These are phyloP conservation scores for Auricularia heimuer DNA, from an alignment of 768 basidiomycete genomes.

Conservation along the genomic window DNA sequence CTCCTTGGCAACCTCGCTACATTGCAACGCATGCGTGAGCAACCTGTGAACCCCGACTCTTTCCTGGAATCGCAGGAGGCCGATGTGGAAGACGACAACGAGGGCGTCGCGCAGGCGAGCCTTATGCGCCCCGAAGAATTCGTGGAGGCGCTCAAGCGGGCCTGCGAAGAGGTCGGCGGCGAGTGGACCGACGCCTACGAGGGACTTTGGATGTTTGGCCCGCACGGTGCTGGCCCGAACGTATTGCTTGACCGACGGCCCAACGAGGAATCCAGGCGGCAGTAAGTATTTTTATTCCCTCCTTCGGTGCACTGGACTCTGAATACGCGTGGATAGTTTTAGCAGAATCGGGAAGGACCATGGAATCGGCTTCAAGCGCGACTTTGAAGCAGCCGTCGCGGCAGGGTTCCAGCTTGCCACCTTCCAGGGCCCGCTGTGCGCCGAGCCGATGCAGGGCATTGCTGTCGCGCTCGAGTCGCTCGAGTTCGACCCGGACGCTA, in stretches of 20 bases:
- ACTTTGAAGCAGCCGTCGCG: slow-evolving; percentile 80
- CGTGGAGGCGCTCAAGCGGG: slow-evolving; percentile 58
- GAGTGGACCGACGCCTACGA: slow-evolving; percentile 75
- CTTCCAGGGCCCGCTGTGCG: slow-evolving; percentile 90
- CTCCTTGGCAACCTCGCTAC: slow-evolving; percentile 60
- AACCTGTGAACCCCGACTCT: slow-evolving; percentile 39
- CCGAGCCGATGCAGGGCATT: slow-evolving; percentile 89
- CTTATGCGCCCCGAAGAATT: slow-evolving; percentile 62
- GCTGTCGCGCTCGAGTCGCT: slow-evolving; percentile 74
- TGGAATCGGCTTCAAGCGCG: slow-evolving; percentile 25
- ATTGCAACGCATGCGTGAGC: slow-evolving; percentile 33
- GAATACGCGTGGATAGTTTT: neutral
- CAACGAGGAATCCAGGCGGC: slow-evolving; percentile 34
- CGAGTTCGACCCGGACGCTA: slow-evolving; percentile 44
- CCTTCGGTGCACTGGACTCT: neutral
- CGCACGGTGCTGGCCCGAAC: slow-evolving; percentile 77
- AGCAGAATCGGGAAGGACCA: neutral
- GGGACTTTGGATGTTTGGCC: slow-evolving; percentile 85
- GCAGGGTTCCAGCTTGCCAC: slow-evolving; percentile 92
- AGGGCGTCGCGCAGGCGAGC: slow-evolving; percentile 50
- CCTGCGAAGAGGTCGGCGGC: slow-evolving; percentile 53
- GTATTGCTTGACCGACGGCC: slow-evolving; percentile 60
- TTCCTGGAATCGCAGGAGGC: slow-evolving; percentile 23
- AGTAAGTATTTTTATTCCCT: slow-evolving; percentile 36
- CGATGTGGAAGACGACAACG: slow-evolving; percentile 42